Base-by-base conservation (phyloP, 768 basidiomycete genomes). In the Leccinum longicurvipes region DNA sequence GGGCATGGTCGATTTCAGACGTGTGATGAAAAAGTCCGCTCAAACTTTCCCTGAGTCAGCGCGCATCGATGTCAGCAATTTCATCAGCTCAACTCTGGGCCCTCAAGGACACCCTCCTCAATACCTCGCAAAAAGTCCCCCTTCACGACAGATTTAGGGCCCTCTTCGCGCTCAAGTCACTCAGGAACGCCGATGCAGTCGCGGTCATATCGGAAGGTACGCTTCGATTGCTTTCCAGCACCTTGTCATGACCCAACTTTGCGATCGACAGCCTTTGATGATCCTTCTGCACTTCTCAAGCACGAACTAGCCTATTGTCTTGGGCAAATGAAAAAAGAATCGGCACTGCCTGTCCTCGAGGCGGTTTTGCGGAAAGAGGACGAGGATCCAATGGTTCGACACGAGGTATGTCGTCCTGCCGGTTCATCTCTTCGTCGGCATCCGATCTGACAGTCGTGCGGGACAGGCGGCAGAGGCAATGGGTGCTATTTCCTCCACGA, bases 261-360 rank as follows among this genome's bases (percentile, higher is more conserved):
- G 25, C 15, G 42, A 7, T 55, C 62, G 6, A 57, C 63, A 95
- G 95, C 89, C 25, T 92, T 99, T 68, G 71, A 74, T 31, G 95
- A 98, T 70, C 79, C 84, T 6, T 97, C 93, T 42, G 91, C 93
- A 9, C 72, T 99, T 56, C 80, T 99, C 29, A 98, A 98, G 67
- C 97, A 99, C 70, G 97, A 99, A 67, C 80, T 99, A 2, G 97
- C 97, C 1, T 99, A 98, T 70, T 95, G 93, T 65, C 81, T 99
- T 3, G 97, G 97, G 0, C 97, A 99, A 73, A 89, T 95, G 73
- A 86, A 86, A 62, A 80, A 80, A 29, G 64, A 75, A 0, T 76
- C 78, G 3, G 97, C 96, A 0, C 76, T 98, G 11, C 87, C 93
- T 6, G 79, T 81, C 17, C 83, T 99, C 5, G 88, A 91, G 67